phyloP scores from a whole-genome alignment of 2,329 filamentous ascomycete genomes.

The Talaromyces funiculosus region DNA sequence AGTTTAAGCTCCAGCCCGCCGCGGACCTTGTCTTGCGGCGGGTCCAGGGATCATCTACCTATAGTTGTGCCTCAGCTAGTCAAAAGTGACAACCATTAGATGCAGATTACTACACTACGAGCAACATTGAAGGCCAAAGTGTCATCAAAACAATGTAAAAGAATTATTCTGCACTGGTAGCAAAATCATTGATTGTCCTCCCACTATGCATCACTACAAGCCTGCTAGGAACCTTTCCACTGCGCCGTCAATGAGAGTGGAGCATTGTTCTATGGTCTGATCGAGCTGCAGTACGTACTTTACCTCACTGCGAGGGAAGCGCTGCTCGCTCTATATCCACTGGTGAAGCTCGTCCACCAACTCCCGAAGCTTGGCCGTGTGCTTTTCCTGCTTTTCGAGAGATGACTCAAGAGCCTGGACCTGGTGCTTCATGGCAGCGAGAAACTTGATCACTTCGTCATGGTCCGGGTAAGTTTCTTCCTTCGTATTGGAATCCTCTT shows the following conservation, averaged over 20 bases:
- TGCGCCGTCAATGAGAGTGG: too few species aligned
- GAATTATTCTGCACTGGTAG: neutral
- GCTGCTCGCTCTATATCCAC: neutral
- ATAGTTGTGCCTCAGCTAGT: too few species aligned
- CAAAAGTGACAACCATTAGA: too few species aligned
- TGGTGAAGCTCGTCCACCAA: neutral
- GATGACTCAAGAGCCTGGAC: neutral
- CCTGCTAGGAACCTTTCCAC: neutral
- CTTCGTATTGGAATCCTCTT: neutral
- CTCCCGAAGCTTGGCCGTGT: neutral
- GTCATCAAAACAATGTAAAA: too few species aligned
- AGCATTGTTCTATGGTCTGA: neutral
- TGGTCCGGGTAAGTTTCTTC: neutral
- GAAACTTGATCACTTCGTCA: neutral
- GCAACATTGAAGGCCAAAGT: too few species aligned
- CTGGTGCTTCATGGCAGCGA: neutral
- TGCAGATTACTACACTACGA: too few species aligned
- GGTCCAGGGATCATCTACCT: too few species aligned
- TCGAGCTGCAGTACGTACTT: neutral
- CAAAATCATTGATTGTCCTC: neutral
- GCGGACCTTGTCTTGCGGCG: neutral
- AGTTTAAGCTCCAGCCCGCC: neutral
- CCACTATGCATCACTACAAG: neutral
- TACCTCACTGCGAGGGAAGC: too few species aligned
- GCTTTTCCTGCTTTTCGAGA: neutral